Evolutionary conservation across 495 filamentous ascomycete genomes (phyloP), one percentile per base, ranked within the genome.

Genomic region (Penicillium crystallinum): DNA sequence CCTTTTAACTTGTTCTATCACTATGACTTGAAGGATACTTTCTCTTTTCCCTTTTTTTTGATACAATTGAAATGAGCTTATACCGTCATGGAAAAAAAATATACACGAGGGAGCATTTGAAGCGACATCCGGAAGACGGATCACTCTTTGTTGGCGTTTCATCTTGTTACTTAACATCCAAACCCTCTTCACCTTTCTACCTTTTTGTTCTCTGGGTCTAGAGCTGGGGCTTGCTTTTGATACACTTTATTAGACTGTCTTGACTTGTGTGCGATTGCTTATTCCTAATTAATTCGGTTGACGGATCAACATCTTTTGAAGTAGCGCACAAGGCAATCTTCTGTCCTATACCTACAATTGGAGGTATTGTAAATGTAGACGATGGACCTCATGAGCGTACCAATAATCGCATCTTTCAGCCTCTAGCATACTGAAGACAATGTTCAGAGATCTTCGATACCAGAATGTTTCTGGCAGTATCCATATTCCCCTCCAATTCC

Each of bases 91-190:
- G 52, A 46, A 57, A 65, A 41, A 63, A 60, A 51, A 49, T 36
- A 56, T 55, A 60, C 59, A 56, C 46, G 52, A 54, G 53, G 55
- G 51, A 61, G 57, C 63, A 66, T 66, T 54, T 61, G 63, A 66
- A 66, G 63, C 60, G 60, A 45, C 63, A 66, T 65, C 59, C 58
- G 63, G 57, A 53, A 64, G 60, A 66, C 30, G 46, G 58, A n/a
- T 64, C 39, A 31, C 58, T 63, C 53, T 63, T 65, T 57, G 57
- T 65, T 66, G 63, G 63, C 63, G 63, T 66, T 66, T 57, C 60
- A 63, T 58, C 27, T 40, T 54, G 63, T 64, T 58, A 61, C 59
- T 61, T 50, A 54, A 56, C 60, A 19, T 27, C 55, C 39, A 37
- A 35, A 49, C 49, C 42, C 51, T 52, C 42, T 49, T 52, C 50